A percentile compares a stretch with the other conserved stretches of the same genome.
phyloP scores from a whole-genome alignment of 306 rosid genomes.

The Ammopiptanthus mongolicus region DNA sequence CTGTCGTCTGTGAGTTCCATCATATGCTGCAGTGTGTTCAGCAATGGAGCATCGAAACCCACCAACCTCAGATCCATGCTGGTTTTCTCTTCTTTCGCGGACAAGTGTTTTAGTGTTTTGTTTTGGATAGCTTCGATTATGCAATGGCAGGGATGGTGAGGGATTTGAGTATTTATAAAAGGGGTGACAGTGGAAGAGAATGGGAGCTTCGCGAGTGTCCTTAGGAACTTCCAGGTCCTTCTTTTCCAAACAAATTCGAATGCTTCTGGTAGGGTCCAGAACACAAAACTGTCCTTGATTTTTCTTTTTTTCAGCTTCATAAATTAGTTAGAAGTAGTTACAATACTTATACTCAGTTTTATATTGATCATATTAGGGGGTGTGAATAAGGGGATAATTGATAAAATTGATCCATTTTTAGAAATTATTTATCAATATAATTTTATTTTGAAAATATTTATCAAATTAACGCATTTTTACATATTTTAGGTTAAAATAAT shows the following conservation, averaged over 20 bases:
- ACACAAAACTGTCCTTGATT: neutral
- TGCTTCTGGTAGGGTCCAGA: constrained; percentile 16
- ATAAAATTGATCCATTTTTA: no score
- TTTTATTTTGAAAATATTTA: no score
- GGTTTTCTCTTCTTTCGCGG: neutral
- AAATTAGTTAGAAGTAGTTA: no score
- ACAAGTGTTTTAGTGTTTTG: neutral
- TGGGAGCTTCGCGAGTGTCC: constrained; percentile 26
- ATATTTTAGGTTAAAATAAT: no score
- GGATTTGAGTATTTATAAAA: neutral
- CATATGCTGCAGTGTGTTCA: constrained; percentile 58
- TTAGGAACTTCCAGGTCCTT: constrained; percentile 18
- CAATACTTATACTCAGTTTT: no score
- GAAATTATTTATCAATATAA: no score
- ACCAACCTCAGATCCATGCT: constrained; percentile 66
- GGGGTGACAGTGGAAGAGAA: neutral
- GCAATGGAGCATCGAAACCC: constrained; percentile 63
- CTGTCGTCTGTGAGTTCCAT: constrained; percentile 43
- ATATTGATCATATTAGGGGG: no score
- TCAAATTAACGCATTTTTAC: no score
- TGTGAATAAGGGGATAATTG: no score
- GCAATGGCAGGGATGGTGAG: no score
- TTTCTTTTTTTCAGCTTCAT: no score
- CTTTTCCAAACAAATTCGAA: neutral
- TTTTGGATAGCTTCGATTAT: neutral